Conservation (phyloP, 192 early-diverging fungal genomes). For the Piromyces finnis region DNA sequence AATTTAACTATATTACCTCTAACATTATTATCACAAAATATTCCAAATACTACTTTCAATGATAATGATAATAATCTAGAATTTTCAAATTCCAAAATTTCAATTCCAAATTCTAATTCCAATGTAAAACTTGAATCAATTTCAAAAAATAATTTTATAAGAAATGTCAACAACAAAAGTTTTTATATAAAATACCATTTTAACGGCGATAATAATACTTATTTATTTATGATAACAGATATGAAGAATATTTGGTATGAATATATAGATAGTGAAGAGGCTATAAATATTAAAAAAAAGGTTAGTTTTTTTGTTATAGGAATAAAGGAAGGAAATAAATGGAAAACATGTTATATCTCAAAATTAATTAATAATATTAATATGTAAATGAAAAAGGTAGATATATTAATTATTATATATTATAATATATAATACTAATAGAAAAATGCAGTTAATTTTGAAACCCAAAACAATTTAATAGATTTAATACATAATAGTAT, state of each 20-base stretch:
- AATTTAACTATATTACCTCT: not conserved
- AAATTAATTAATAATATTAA: too few species aligned
- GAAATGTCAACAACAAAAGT: not conserved
- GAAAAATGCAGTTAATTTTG: not conserved
- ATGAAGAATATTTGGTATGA: not conserved
- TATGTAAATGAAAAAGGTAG: too few species aligned
- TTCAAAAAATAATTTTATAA: not conserved
- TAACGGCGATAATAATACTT: not conserved
- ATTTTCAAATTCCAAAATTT: not conserved
- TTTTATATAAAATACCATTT: not conserved
- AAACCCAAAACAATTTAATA: not conserved
- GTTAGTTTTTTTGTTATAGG: not conserved
- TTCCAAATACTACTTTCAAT: not conserved
- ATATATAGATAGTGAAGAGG: not conserved
- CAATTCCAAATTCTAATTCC: not conserved
- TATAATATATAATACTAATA: too few species aligned
- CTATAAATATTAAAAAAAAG: not conserved
- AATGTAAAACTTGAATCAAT: not conserved
- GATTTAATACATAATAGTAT: not conserved
- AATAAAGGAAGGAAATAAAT: too few species aligned
- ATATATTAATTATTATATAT: too few species aligned
- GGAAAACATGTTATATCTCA: too few species aligned
- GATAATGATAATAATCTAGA: not conserved
- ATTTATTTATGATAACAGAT: not conserved
- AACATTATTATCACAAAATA: not conserved